phyloP scores from a whole-genome alignment of 2,329 filamentous ascomycete genomes.

The Ustulina deusta region DNA sequence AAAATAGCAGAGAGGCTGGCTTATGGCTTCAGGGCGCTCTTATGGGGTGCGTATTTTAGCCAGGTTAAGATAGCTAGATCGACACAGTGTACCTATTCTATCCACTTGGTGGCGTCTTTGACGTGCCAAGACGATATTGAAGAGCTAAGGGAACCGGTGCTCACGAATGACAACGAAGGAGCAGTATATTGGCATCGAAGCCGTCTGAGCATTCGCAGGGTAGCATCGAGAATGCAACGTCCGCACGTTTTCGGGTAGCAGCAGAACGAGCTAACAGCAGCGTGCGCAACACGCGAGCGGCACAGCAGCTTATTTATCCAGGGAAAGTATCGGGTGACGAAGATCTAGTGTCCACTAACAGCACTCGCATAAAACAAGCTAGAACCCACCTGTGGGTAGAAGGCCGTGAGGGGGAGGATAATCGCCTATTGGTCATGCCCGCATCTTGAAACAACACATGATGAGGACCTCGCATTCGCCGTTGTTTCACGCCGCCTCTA shows the following conservation, averaged over 20 bases:
- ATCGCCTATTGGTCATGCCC: constrained; percentile 24
- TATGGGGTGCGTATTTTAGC: background rate
- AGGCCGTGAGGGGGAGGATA: constrained; percentile 25
- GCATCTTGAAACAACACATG: constrained; percentile 32
- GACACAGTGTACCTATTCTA: background rate
- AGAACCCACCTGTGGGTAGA: constrained; percentile 14
- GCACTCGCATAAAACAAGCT: constrained; percentile 18
- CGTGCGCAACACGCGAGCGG: constrained; percentile 31
- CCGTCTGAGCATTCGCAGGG: constrained; percentile 24
- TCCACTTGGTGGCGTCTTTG: background rate
- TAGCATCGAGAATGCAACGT: constrained; percentile 37
- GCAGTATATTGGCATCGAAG: constrained; percentile 5
- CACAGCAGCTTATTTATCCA: constrained; percentile 30
- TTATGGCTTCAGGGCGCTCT: background rate
- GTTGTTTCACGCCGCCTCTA: constrained; percentile 24
- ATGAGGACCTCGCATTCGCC: constrained; percentile 27
- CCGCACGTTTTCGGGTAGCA: constrained; percentile 36
- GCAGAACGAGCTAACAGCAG: constrained; percentile 14
- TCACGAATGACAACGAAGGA: background rate
- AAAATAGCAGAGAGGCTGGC: constrained; percentile 16
- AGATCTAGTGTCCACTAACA: constrained; percentile 26
- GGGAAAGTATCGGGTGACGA: constrained; percentile 19
- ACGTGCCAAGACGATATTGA: constrained; percentile 1
- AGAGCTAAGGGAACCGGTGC: background rate
- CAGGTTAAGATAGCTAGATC: background rate